Evolutionary conservation across 1,284 basidiomycete species (phyloP).

Genomic region (Volvariella volvacea): DNA sequence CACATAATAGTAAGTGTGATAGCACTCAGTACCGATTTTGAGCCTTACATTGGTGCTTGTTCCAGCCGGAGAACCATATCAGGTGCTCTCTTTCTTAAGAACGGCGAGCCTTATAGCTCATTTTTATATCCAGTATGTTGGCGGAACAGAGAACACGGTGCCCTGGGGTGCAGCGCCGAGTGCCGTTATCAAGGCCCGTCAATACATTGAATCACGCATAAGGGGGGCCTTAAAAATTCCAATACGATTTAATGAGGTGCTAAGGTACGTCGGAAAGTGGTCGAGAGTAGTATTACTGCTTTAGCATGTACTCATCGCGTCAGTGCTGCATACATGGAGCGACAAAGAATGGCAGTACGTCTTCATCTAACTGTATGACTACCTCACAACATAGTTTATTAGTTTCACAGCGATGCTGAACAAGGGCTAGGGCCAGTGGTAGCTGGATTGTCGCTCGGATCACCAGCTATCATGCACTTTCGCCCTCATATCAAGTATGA

Average conservation of each 20-base stretch:
- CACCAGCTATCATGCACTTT: conserved; percentile 72
- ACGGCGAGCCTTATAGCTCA: neutral
- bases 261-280: too few species aligned
- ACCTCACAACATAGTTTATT: conserved; percentile 7
- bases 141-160: conserved; percentile 63
- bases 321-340: conserved; percentile 73
- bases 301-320: conserved; percentile 1
- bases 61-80: conserved; percentile 66
- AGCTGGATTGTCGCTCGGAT: conserved; percentile 67
- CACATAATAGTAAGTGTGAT: conserved; percentile 65
- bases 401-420: conserved; percentile 78
- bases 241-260: conserved; percentile 62
- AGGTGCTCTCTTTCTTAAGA: conserved; percentile 31
- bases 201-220: conserved; percentile 49
- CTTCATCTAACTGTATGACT: neutral
- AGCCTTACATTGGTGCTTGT: conserved; percentile 3
- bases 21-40: too few species aligned
- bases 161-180: conserved; percentile 50
- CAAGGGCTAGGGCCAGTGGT: conserved; percentile 62
- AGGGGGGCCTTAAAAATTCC: conserved; percentile 27
- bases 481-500: conserved; percentile 36
- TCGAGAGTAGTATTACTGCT: neutral
- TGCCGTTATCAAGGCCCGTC: conserved; percentile 49
- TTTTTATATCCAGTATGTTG: conserved; percentile 51
- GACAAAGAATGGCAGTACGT: conserved; percentile 73